Evolutionary conservation across 257 asterid genomes (phyloP).

Genomic region (Nicotiana otophora): DNA sequence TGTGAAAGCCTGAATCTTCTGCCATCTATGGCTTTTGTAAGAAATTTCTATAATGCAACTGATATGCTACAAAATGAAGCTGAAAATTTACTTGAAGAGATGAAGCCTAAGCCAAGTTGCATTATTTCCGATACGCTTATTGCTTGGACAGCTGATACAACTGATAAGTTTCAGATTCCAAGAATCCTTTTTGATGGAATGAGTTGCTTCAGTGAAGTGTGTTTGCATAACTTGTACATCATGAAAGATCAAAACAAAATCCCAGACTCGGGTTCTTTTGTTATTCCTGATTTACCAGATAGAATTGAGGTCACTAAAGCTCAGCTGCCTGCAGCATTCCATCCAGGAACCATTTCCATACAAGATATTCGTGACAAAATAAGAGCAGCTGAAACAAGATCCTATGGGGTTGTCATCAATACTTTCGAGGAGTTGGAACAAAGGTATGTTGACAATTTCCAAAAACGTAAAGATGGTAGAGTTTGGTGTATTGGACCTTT

Average conservation of each 20-base stretch:
- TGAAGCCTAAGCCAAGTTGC: constrained; percentile 5
- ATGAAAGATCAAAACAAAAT: neutral
- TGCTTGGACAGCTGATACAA: constrained; percentile 4
- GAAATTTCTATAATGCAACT: neutral
- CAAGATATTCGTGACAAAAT: constrained; percentile 4
- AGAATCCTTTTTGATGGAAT: constrained; percentile 6
- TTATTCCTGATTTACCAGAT: neutral
- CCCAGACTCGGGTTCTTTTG: neutral
- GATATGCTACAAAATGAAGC: neutral
- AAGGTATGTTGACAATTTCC: neutral
- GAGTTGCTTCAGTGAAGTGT: neutral
- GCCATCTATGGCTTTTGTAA: neutral
- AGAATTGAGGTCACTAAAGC: neutral
- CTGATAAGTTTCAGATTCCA: neutral
- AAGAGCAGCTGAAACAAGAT: constrained; percentile 4
- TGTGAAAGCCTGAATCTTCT: neutral
- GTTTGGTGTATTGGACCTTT: constrained; percentile 18
- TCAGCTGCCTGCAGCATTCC: neutral
- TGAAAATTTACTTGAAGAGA: neutral
- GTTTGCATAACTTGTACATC: neutral
- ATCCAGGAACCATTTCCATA: neutral
- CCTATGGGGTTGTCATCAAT: constrained; percentile 14
- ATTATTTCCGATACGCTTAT: neutral
- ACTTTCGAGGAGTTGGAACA: constrained; percentile 13
- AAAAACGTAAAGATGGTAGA: neutral